These are phyloP conservation scores for Ceratobasidium sp. DNA, from an alignment of 1,284 basidiomycete species.

Conservation along the genomic window DNA sequence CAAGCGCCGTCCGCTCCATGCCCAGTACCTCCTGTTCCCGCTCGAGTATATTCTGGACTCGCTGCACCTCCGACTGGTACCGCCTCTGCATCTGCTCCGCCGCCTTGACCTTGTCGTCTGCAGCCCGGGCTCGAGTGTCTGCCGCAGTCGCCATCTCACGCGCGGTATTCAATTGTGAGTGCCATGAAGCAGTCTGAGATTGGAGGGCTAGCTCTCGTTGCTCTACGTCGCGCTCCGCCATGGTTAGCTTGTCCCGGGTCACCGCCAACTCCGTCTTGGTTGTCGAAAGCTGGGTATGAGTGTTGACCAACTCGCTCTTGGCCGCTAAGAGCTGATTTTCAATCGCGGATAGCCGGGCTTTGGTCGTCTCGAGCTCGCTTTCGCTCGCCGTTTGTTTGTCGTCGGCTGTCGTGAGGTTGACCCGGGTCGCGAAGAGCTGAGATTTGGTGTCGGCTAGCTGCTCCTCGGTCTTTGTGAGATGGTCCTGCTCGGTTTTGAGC, in stretches of 20 bases:
- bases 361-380: neutral
- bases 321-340: neutral
- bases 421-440: neutral
- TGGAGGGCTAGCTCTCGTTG: slow-evolving; percentile 4
- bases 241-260: neutral
- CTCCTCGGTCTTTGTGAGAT: neutral
- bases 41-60: neutral
- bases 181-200: slow-evolving; percentile 3
- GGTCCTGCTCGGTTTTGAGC: neutral
- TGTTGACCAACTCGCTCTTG: neutral
- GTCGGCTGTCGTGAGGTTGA: neutral
- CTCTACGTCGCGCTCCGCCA: neutral
- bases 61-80: neutral
- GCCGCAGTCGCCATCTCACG: neutral
- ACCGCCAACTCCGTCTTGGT: neutral
- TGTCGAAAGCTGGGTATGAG: neutral
- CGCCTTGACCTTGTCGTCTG: slow-evolving; percentile 15
- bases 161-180: slow-evolving; percentile 4
- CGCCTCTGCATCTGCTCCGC: neutral
- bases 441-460: neutral
- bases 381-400: neutral
- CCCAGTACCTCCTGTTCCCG: slow-evolving; percentile 17
- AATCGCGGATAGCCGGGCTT: neutral
- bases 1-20: slow-evolving; percentile 22
- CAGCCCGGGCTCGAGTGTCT: neutral